Base-by-base conservation (phyloP, 108 stramenopile species). In the Mediolabrus comicus region DNA sequence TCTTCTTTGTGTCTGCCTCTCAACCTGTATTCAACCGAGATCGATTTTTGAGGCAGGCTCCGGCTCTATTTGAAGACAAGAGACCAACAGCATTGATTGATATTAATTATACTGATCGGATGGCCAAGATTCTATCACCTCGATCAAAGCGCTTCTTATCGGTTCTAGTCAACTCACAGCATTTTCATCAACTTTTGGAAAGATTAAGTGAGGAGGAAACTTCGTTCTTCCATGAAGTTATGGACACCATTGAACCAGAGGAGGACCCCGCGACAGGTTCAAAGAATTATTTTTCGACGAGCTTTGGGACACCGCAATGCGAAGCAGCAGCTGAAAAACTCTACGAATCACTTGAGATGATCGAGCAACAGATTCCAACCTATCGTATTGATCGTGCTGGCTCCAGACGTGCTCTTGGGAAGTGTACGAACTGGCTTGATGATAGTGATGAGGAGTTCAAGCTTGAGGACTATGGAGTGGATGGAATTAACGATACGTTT, bases 21-120 rank as follows among this genome's bases (percentile, higher is more conserved):
- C 85, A 89, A 55, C 88, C 90, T 14, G 87, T 92, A 14, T 95
- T 95, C 57, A 90, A 95, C 53, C 61, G 91, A 43, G 93, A 95
- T 57, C 83, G 88, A 58, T 95, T 95, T 65, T 66, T 95, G 35
- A 73, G 91, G 62, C 82, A 66, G 55, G 85, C 93, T 17, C 93
- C 93, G 3, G 87, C 89, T 24, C 55, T 92, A 28, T 92, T 86
- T 54, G 91, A 92, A 67, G 91, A 92, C 9, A 83, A 80, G 29
- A 46, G 76, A 25, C 71, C 71, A 14, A 53, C 74, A 25, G 71
- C 69, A 25, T 69, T 77, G n/a, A 62, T 60, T 19, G 59, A 70
- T 24, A 60, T 22, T 10, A 66, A 61, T 33, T 46, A 38, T 32
- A 39, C 67, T 31, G 67, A 80, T 33, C 29, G 68, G 28, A 57